Evolutionary conservation across 2,329 filamentous ascomycete species (phyloP).

Genomic region (Alternaria novae-zelandiae): DNA sequence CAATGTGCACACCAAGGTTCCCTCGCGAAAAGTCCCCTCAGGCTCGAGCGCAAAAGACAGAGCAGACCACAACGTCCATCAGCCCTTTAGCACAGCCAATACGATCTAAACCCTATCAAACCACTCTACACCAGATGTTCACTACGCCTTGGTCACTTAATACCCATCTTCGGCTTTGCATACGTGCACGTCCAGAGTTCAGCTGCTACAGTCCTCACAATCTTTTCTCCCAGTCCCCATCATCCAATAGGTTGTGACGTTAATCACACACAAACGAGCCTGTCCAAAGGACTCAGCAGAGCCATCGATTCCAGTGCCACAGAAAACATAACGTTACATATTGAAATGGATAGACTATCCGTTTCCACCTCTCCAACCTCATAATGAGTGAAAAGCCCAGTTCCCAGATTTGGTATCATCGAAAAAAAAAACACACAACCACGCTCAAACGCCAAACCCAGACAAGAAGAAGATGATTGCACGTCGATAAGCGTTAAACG

Average conservation of each 20-base stretch:
- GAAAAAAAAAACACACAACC: constrained; percentile 10
- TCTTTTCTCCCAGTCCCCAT: too few species aligned
- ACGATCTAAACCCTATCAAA: too few species aligned
- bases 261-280: neutral
- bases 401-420: constrained; percentile 21
- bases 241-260: neutral
- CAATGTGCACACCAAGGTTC: too few species aligned
- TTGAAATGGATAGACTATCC: neutral
- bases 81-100: too few species aligned
- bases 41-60: too few species aligned
- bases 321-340: neutral
- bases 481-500: neutral
- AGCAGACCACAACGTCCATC: too few species aligned
- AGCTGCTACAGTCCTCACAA: too few species aligned
- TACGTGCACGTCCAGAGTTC: too few species aligned
- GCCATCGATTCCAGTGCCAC: neutral
- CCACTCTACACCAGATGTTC: too few species aligned
- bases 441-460: constrained; percentile 26
- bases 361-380: neutral
- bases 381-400: constrained; percentile 21
- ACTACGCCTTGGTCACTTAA: too few species aligned
- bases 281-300: neutral
- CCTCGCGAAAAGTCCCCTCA: too few species aligned
- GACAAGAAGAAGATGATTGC: neutral
- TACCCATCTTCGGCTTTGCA: too few species aligned